These are phyloP conservation scores for Ganoderma sp. DNA, from an alignment of 1,284 basidiomycete genomes.

Conservation along the genomic window DNA sequence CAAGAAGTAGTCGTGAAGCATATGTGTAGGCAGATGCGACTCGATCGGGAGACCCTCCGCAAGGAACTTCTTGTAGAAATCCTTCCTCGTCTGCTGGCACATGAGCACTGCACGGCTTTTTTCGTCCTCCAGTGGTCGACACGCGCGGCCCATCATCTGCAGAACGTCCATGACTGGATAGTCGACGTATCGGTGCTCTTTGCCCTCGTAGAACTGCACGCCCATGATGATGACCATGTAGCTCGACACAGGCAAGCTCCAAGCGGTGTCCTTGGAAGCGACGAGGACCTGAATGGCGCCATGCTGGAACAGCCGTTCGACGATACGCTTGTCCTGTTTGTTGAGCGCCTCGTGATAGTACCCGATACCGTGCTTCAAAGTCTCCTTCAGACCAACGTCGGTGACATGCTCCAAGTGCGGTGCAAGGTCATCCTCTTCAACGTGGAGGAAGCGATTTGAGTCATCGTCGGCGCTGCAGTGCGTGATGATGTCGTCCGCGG, in stretches of 20 bases:
- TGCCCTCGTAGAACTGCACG: slow-evolving; percentile 94
- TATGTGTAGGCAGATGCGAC: slow-evolving; percentile 86
- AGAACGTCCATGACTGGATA: slow-evolving; percentile 98
- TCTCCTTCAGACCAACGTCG: slow-evolving; percentile 82
- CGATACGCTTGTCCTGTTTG: slow-evolving; percentile 92
- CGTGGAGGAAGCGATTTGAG: slow-evolving; percentile 88
- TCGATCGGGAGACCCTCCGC: slow-evolving; percentile 98
- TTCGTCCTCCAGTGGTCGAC: slow-evolving; percentile 85
- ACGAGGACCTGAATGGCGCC: slow-evolving; percentile 96
- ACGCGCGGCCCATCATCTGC: slow-evolving; percentile 98
- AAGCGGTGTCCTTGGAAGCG: slow-evolving; percentile 95
- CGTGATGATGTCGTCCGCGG: slow-evolving; percentile 89
- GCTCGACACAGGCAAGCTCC: slow-evolving; percentile 91
- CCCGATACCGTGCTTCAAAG: slow-evolving; percentile 89
- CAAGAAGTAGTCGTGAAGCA: slow-evolving; percentile 96
- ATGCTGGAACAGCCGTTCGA: slow-evolving; percentile 91
- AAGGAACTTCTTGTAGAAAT: slow-evolving; percentile 99
- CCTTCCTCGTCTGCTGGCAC: slow-evolving; percentile 96
- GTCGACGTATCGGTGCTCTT: slow-evolving; percentile 96
- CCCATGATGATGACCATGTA: slow-evolving; percentile 99
- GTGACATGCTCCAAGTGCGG: slow-evolving; percentile 88
- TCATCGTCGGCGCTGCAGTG: slow-evolving; percentile 92
- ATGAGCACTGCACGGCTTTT: slow-evolving; percentile 93
- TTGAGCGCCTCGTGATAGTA: slow-evolving; percentile 95
- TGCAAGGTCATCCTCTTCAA: slow-evolving; percentile 83